phyloP scores from a whole-genome alignment of 805 yeast genomes.

The Nakazawaea ambrosiae region DNA sequence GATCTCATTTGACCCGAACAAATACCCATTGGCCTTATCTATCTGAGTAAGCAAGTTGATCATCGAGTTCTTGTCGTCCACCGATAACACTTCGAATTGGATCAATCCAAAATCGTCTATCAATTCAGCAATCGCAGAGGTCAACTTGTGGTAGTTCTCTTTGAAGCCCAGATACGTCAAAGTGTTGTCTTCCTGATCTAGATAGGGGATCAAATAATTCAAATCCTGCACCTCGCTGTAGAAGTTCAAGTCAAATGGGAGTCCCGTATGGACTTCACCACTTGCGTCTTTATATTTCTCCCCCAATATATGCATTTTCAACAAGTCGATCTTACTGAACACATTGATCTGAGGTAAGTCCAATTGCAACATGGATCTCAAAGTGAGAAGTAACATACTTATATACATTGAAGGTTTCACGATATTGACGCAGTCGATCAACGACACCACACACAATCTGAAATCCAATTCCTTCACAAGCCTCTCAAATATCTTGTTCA shows the following conservation, averaged over 20 bases:
- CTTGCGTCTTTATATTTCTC: conserved; percentile 23
- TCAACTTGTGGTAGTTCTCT: conserved; percentile 45
- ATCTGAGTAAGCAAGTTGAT: conserved; percentile 67
- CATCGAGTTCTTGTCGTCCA: conserved; percentile 92
- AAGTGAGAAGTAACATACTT: conserved; percentile 69
- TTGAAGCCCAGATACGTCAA: conserved; percentile 50
- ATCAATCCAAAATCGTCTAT: conserved; percentile 85
- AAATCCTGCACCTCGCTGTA: conserved; percentile 92
- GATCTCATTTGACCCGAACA: conserved; percentile 86
- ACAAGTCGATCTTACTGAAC: conserved; percentile 80
- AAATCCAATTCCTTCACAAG: conserved; percentile 60
- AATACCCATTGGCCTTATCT: conserved; percentile 91
- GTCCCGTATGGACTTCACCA: conserved; percentile 37
- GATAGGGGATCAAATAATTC: conserved; percentile 53
- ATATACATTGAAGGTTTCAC: conserved; percentile 87
- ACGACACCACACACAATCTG: conserved; percentile 76
- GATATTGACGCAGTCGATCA: conserved; percentile 76
- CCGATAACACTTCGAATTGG: conserved; percentile 79
- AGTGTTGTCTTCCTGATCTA: conserved; percentile 68
- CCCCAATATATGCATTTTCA: conserved; percentile 41
- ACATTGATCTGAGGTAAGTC: conserved; percentile 93
- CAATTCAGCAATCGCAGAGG: conserved; percentile 73
- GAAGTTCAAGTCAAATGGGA: conserved; percentile 77
- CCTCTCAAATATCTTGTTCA: conserved; percentile 57
- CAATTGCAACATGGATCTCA: conserved; percentile 88